Evolutionary conservation across 495 filamentous ascomycete genomes (phyloP), one percentile per base, ranked within the genome.

Genomic region (Trichoderma virens): DNA sequence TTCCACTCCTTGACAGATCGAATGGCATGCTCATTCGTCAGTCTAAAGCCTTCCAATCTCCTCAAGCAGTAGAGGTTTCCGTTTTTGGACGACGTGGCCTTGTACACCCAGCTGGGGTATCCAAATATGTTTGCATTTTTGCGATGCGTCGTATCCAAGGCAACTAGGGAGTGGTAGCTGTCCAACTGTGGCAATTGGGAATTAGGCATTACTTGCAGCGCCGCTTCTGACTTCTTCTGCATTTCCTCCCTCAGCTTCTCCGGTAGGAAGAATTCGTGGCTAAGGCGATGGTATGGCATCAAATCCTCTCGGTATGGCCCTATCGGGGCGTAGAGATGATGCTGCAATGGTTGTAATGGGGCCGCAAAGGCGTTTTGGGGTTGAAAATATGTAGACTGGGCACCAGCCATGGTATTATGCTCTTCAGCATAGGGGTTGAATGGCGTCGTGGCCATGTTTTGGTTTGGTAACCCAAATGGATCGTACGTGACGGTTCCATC

Each of bases 61-160:
- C 94, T 84, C 43, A 98, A 79, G 61, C 86, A 88, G 74, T 96
- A 98, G 13, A 85, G 85, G 63, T 87, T 86, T 2, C 92, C 95
- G 76, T 93, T 92, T 68, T 90, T 90, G 68, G 82, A 88, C 2
- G 90, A 95, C 63, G 88, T 86, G n/a, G 93, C 94, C 75, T 98
- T 98, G 77, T 97, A 98, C 0, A 96, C 83, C 90, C 92, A 97
- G 71, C 88, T 96, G 5, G 86, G 84, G 72, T 90, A 95, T 11
- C 91, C 91, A 76, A 96, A 96, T 5, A 85, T 82, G 2, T 86
- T 76, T 1, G 86, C 78, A 67, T 85, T 90, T 74, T 90, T 93
- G 62, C 75, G 68, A 65, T 90, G 85, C 62, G 79, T 90, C 8
- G 87, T 87, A 72, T 98, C 92, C 61, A 98, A 76, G n/a, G 93